A percentile compares a stretch with the other conserved stretches of the same genome.
These are phyloP conservation scores for Leishmania tropica DNA, from an alignment of 208 protist genomes.

Conservation along the genomic window DNA sequence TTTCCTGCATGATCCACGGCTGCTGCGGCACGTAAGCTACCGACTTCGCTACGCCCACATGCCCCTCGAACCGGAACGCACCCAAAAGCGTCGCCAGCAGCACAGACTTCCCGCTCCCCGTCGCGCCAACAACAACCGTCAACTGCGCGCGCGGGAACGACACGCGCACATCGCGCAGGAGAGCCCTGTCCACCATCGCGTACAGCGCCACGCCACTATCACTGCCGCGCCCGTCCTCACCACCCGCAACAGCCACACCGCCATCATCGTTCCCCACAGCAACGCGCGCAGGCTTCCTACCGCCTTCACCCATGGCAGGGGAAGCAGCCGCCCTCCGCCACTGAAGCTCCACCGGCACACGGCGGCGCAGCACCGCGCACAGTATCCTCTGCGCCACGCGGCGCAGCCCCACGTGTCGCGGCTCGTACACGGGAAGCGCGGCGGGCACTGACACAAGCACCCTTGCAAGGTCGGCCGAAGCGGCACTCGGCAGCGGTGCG, in stretches of 20 bases:
- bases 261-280: neutral
- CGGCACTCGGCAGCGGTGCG: neutral
- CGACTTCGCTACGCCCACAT: conserved; percentile 9
- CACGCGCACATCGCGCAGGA: conserved; percentile 38
- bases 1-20: conserved; percentile 93
- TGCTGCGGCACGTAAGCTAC: conserved; percentile 93
- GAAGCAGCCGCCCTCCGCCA: conserved; percentile 2
- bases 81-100: conserved; percentile 42
- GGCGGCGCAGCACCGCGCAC: conserved; percentile 8
- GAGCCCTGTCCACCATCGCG: conserved; percentile 24
- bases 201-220: neutral
- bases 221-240: neutral
- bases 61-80: conserved; percentile 23
- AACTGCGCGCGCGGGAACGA: conserved; percentile 28
- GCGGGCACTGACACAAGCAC: conserved; percentile 10
- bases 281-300: neutral
- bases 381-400: neutral
- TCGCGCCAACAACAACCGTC: conserved; percentile 46
- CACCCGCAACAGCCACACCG: too few species aligned
- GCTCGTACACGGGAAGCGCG: conserved; percentile 17
- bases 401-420: conserved; percentile 10
- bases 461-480: conserved; percentile 2
- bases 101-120: conserved; percentile 52
- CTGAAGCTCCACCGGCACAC: conserved; percentile 25
- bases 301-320: conserved; percentile 1